A percentile compares a stretch with the other conserved stretches of the same genome.
phyloP scores from a whole-genome alignment of 371 early-diverging fungal genomes.

The Cokeromyces recurvatus region DNA sequence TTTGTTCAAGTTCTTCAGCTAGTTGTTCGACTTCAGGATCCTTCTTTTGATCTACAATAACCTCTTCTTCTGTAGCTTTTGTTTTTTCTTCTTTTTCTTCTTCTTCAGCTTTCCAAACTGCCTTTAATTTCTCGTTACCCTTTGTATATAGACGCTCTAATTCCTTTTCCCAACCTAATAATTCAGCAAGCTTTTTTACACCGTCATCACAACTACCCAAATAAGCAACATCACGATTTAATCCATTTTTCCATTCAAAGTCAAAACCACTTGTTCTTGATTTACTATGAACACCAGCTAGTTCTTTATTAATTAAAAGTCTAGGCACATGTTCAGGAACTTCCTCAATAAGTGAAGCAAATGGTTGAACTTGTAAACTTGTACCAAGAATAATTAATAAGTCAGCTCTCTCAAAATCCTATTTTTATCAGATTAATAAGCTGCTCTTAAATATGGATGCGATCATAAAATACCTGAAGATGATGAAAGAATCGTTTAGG shows the following conservation, averaged over 20 bases:
- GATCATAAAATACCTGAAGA: conserved; percentile 37
- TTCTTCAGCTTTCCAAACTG: conserved; percentile 40
- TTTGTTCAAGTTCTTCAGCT: conserved; percentile 32
- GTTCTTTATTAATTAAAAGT: conserved; percentile 82
- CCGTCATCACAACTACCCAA: conserved; percentile 84
- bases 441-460: background rate
- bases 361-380: conserved; percentile 83
- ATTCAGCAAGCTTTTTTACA: conserved; percentile 41
- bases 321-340: conserved; percentile 69
- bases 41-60: conserved; percentile 16
- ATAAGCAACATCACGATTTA: conserved; percentile 70
- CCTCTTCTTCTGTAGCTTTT: conserved; percentile 26
- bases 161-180: conserved; percentile 47
- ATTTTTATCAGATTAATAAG: conserved; percentile 1
- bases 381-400: conserved; percentile 92
- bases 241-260: conserved; percentile 66
- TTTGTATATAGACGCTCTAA: conserved; percentile 28
- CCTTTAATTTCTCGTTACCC: conserved; percentile 40
- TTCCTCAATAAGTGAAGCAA: conserved; percentile 71
- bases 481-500: conserved; percentile 71
- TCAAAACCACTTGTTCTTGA: conserved; percentile 67
- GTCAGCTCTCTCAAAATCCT: conserved; percentile 75
- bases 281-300: conserved; percentile 62
- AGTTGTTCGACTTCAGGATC: conserved; percentile 30
- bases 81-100: conserved; percentile 18